A percentile compares a stretch with the other conserved stretches of the same genome.
Evolutionary conservation across 1,139 yeast species (phyloP).

Genomic region (Williopsis jadinii): DNA sequence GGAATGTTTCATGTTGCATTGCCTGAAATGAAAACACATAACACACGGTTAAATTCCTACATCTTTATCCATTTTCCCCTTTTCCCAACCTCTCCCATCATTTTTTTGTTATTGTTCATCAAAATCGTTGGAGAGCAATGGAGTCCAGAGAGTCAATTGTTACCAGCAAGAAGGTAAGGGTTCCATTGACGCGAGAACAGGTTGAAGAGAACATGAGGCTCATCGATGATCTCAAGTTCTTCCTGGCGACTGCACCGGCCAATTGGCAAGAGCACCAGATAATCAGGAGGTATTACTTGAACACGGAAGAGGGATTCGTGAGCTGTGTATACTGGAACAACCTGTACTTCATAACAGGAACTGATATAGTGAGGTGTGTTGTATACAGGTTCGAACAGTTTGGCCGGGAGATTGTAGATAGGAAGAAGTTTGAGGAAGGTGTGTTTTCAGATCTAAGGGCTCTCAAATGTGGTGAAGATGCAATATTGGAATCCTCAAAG

Average conservation of each 20-base stretch:
- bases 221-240: conserved; percentile 74
- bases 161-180: too few relatives aligned
- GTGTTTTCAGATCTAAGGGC: conserved; percentile 86
- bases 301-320: conserved; percentile 85
- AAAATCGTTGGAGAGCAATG: background rate
- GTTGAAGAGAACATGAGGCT: conserved; percentile 49
- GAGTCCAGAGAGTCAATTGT: background rate
- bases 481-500: conserved; percentile 81
- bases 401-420: conserved; percentile 76
- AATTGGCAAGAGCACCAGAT: conserved; percentile 90
- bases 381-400: conserved; percentile 86
- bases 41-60: background rate
- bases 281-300: conserved; percentile 76
- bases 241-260: conserved; percentile 89
- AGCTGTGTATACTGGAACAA: conserved; percentile 93
- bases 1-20: conserved; percentile 9
- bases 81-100: background rate
- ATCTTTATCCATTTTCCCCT: background rate
- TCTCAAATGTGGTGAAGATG: conserved; percentile 82
- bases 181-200: conserved; percentile 5
- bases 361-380: conserved; percentile 90
- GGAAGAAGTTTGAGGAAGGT: conserved; percentile 96
- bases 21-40: too few relatives aligned
- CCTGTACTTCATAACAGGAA: conserved; percentile 86
- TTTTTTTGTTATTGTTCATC: background rate